A percentile compares a stretch with the other conserved stretches of the same genome.
Conservation (phyloP, 352 stramenopile genomes). For the Pythium biforme region DNA sequence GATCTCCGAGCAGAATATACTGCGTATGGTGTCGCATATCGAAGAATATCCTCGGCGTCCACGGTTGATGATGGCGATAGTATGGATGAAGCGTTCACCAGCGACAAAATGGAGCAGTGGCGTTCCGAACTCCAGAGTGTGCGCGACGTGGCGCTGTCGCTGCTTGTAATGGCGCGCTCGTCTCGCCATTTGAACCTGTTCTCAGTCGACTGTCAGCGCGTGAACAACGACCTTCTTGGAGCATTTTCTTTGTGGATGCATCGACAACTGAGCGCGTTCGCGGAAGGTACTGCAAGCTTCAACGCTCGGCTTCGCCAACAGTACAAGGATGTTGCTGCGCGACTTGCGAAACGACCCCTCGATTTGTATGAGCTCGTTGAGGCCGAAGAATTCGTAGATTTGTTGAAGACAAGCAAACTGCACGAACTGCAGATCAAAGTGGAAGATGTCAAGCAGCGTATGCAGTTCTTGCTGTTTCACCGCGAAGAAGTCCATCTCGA, state of each 20-base stretch:
- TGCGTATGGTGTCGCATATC: conserved; percentile 34
- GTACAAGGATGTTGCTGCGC: conserved; percentile 73
- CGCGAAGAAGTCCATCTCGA: conserved; percentile 41
- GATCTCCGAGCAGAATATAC: conserved; percentile 47
- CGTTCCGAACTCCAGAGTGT: conserved; percentile 31
- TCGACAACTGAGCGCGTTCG: conserved; percentile 45
- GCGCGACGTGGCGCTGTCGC: conserved; percentile 22
- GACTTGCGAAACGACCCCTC: conserved; percentile 56
- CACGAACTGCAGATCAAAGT: conserved; percentile 47
- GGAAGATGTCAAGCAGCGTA: conserved; percentile 48
- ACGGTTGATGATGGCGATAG: background rate
- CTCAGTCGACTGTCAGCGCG: conserved; percentile 45
- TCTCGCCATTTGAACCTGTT: conserved; percentile 44
- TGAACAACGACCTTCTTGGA: conserved; percentile 44
- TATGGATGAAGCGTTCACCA: conserved; percentile 15
- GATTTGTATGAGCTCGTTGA: conserved; percentile 78
- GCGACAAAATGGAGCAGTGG: conserved; percentile 31
- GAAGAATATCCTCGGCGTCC: conserved; percentile 25
- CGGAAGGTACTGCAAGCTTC: conserved; percentile 42
- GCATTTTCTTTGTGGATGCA: conserved; percentile 43
- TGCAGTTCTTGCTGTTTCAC: conserved; percentile 70
- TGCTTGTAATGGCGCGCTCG: conserved; percentile 28
- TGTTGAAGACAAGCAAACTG: conserved; percentile 44
- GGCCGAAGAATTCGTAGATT: conserved; percentile 50
- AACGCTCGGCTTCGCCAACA: conserved; percentile 60